Base-by-base conservation (phyloP, 2,329 filamentous ascomycete genomes). In the Zalaria obscura region DNA sequence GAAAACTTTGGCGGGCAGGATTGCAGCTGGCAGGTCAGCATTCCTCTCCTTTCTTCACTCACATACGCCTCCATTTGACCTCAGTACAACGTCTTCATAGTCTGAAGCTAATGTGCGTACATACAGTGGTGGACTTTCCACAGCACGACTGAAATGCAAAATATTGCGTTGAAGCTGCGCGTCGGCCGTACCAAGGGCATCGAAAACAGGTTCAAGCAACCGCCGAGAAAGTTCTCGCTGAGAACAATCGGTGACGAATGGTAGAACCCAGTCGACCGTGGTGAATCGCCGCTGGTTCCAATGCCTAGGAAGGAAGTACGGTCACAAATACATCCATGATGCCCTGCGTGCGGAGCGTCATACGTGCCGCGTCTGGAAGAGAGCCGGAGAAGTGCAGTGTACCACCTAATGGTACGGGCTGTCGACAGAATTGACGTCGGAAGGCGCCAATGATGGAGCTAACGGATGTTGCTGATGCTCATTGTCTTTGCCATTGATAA, bases 11-110 rank as follows among this genome's bases (percentile, higher is more conserved):
- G 45, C 4, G 54, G 56, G 0, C 45, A 55, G 38, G 56, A 61
- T 38, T 59, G 56, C 38, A 52, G 50, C 1, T 59, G 55, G 55
- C 56, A 57, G 40, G 59, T 57, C 43, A 32, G 29, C 18, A 18
- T 18, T 18, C 18, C 18, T 18, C 18, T 18, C 18, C 18, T 18
- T 18, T 18, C 18, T 18, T 18, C 18, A 18, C 18, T 39, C 29
- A n/a, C 29, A 32, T 32, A 32, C 18, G 18, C 18, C 18, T 18
- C 18, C 18, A 18, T 18, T 32, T n/a, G 29, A 32, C 29, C 29
- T 32, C 7, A 32, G n/a, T 7, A 32, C 29, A 32, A 7, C n/a
- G 29, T 32, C n/a, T 32, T 32, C 7, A 32, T 18, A 18, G 18
- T 18, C 18, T 18, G 29, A 7, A 7, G 29, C 29, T 32, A n/a